Conservation (phyloP, 306 rosid genomes). For the Ochetophila trinervis region DNA sequence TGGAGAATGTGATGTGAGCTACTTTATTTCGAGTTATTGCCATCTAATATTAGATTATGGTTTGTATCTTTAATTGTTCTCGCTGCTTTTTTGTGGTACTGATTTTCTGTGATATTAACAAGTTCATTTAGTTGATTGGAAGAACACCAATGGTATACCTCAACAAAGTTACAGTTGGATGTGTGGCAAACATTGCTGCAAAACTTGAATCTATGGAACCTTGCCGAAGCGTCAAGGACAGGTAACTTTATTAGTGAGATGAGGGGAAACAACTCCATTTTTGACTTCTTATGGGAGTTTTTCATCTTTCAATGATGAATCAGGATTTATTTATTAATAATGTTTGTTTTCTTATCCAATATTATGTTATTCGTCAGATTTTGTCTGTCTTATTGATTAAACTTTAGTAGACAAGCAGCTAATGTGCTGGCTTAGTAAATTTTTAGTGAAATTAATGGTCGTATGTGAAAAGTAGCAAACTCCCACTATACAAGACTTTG, state of each 20-base stretch:
- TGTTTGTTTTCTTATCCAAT: slow-evolving; percentile 7
- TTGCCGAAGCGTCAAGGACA: slow-evolving; percentile 93
- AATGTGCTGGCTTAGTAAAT: slow-evolving; percentile 5
- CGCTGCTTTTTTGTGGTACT: neutral
- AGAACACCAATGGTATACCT: slow-evolving; percentile 96
- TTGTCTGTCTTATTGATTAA: slow-evolving; percentile 8
- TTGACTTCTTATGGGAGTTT: neutral
- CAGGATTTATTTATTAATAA: neutral
- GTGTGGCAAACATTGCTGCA: slow-evolving; percentile 83
- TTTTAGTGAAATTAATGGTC: slow-evolving; percentile 9
- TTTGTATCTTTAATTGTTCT: neutral
- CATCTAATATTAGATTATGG: neutral
- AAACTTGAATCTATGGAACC: slow-evolving; percentile 99
- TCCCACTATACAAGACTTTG: slow-evolving; percentile 13
- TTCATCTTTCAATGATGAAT: neutral
- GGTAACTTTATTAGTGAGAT: slow-evolving; percentile 35
- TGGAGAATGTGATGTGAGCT: no score
- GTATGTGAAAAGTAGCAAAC: neutral
- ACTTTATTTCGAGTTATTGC: no score
- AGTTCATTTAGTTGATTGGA: slow-evolving; percentile 67
- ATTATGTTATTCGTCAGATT: slow-evolving; percentile 19
- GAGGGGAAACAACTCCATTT: neutral
- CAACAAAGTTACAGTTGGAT: slow-evolving; percentile 72
- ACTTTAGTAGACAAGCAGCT: neutral
- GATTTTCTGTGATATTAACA: slow-evolving; percentile 8